Evolutionary conservation across 805 yeast species (phyloP).

Genomic region (Suhomyces sp.): DNA sequence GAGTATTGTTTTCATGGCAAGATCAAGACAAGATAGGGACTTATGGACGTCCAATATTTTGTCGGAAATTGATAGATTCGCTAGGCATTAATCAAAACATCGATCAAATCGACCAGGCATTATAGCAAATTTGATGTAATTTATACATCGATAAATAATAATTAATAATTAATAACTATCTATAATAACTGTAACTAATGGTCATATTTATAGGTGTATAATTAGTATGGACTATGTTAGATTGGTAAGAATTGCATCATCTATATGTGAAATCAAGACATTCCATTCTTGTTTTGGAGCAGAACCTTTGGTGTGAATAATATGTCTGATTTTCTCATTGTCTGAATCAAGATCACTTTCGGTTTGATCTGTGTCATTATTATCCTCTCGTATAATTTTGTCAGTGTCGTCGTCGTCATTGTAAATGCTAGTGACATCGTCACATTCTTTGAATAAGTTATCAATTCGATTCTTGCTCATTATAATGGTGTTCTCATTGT

Average conservation of each 20-base stretch:
- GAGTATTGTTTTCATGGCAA: conserved; percentile 71
- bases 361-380: conserved; percentile 1
- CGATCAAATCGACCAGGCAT: no score
- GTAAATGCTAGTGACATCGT: neutral
- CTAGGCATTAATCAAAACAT: conserved; percentile 7
- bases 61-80: conserved; percentile 46
- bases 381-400: no score
- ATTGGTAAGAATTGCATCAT: conserved; percentile 10
- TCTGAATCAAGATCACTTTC: conserved; percentile 20
- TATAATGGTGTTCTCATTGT: neutral
- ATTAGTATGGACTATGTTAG: no score
- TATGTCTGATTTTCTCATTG: conserved; percentile 18
- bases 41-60: conserved; percentile 63
- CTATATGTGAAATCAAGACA: conserved; percentile 18
- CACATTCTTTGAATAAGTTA: neutral
- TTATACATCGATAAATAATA: no score
- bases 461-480: neutral
- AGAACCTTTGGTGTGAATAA: no score
- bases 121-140: no score
- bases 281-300: conserved; percentile 15
- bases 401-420: neutral
- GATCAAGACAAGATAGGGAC: conserved; percentile 81
- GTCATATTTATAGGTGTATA: no score
- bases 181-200: no score
- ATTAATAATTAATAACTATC: no score